These are phyloP conservation scores for Rhinocladiella similis DNA, from an alignment of 2,329 filamentous ascomycete species.

Conservation along the genomic window DNA sequence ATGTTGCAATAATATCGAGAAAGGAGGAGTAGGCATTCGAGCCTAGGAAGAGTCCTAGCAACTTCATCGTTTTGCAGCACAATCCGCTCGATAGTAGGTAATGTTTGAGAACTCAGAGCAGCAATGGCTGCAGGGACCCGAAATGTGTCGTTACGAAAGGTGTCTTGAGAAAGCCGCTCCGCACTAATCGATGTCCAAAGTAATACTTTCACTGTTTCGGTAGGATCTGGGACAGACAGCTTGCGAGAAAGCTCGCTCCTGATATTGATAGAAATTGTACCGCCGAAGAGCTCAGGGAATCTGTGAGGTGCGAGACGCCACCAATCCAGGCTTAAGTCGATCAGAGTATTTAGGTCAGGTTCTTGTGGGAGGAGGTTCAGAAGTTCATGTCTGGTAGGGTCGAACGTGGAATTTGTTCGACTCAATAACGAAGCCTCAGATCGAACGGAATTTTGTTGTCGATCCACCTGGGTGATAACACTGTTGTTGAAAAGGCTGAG, in stretches of 20 bases:
- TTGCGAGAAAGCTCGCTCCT: neutral
- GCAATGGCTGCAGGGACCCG: too few relatives aligned
- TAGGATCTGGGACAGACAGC: slow-evolving; percentile 2
- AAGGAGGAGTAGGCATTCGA: slow-evolving; percentile 7
- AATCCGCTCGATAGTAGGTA: neutral
- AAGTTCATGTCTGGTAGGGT: neutral
- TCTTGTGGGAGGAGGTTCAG: neutral
- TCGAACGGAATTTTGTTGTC: too few relatives aligned
- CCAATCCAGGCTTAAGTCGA: slow-evolving; percentile 6
- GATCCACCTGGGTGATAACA: neutral
- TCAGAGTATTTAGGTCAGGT: slow-evolving; percentile 1
- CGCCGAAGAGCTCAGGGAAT: slow-evolving; percentile 7
- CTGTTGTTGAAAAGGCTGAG: slow-evolving; percentile 4
- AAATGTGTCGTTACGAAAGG: neutral
- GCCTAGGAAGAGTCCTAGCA: neutral
- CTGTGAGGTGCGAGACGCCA: slow-evolving; percentile 4
- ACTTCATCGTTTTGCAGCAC: slow-evolving; percentile 9
- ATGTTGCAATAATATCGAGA: slow-evolving; percentile 4
- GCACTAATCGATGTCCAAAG: slow-evolving; percentile 4
- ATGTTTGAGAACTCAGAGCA: neutral
- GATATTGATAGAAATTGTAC: neutral
- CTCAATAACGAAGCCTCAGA: neutral
- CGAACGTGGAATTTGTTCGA: neutral
- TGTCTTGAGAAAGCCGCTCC: neutral
- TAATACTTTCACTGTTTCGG: neutral